Evolutionary conservation across 495 filamentous ascomycete genomes (phyloP).

Genomic region (Cudoniella acicularis): DNA sequence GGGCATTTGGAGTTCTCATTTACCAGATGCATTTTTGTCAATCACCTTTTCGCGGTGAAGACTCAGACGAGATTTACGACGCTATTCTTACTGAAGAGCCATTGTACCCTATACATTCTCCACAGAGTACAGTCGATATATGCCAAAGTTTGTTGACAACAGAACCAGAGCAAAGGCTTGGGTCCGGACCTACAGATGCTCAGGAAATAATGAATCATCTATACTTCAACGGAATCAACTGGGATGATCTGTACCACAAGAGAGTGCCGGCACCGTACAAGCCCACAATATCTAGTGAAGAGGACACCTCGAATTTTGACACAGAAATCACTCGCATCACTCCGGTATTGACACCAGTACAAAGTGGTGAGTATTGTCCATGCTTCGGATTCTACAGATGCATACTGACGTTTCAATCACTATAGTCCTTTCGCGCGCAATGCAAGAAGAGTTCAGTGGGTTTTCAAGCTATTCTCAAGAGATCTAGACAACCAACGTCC

Average conservation of each 20-base stretch:
- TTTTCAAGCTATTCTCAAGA: too few species aligned
- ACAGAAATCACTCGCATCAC: too few species aligned
- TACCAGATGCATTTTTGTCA: conserved; percentile 99
- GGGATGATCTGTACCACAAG: conserved; percentile 97
- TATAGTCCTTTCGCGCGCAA: too few species aligned
- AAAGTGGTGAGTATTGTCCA: too few species aligned
- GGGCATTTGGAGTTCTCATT: conserved; percentile 96
- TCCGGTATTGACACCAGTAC: too few species aligned
- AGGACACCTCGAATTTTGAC: conserved; percentile 97
- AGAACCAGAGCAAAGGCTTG: conserved; percentile 85
- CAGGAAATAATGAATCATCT: conserved; percentile 97
- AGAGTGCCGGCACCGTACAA: conserved; percentile 80
- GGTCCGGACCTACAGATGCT: conserved; percentile 89
- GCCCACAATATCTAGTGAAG: conserved; percentile 78
- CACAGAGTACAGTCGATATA: conserved; percentile 89
- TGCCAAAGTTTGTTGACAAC: conserved; percentile 92
- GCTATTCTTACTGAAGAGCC: conserved; percentile 95
- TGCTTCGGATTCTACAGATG: too few species aligned
- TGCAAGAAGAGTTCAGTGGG: too few species aligned
- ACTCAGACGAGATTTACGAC: conserved; percentile 98
- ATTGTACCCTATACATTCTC: conserved; percentile 96
- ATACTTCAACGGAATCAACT: conserved; percentile 93
- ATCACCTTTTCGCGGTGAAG: conserved; percentile 95
- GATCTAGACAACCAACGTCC: too few species aligned
- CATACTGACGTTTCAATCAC: too few species aligned